Base-by-base conservation (phyloP, 495 filamentous ascomycete genomes). In the Beverwykella pulmonaria region DNA sequence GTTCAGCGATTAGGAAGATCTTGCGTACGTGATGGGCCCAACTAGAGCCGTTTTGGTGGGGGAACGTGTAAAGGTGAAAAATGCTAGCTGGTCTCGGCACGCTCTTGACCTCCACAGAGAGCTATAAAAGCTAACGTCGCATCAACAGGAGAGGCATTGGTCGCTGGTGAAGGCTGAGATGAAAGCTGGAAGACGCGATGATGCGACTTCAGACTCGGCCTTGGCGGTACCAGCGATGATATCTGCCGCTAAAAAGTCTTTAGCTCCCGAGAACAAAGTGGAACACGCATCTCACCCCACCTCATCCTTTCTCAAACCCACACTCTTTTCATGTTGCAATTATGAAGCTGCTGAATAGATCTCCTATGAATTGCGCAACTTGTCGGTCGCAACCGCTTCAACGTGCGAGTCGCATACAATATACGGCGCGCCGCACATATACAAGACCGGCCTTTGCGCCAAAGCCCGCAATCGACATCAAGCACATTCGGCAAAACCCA, bases 401-500 rank as follows among this genome's bases (percentile, higher is more conserved):
- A 29, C 52, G 39, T 25, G n/a, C 9, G 23, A 23, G 27, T 32
- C 29, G 20, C 17, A 52, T 48, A 27, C 34, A 8, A 34, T n/a
- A 3, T n/a, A 20, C 19, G 22, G 5, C 36, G 9, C 55, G 41
- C 20, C 39, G 78, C 72, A 53, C 66, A 70, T 73, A 75, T 76
- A 58, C 70, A 30, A 80, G 84, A 68, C 87, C 89, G 0, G 81
- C 91, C 14, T 90, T 85, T 48, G 93, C 92, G 15, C 93, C 93
- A 7, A 96, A 92, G 71, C 83, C 90, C 8, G 81, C 79, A 20
- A 82, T 92, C 53, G 88, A 97, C 76, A 81, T 96, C 75, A 96
- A 90, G 75, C 87, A 93, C 77, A 96, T 98, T 76, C 91, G 92
- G 55, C 82, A 90, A 59, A 90, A 93, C 76, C 83, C 86, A 44